Conservation (phyloP, 106 monocot genomes). For the Dioscorea dumetorum region DNA sequence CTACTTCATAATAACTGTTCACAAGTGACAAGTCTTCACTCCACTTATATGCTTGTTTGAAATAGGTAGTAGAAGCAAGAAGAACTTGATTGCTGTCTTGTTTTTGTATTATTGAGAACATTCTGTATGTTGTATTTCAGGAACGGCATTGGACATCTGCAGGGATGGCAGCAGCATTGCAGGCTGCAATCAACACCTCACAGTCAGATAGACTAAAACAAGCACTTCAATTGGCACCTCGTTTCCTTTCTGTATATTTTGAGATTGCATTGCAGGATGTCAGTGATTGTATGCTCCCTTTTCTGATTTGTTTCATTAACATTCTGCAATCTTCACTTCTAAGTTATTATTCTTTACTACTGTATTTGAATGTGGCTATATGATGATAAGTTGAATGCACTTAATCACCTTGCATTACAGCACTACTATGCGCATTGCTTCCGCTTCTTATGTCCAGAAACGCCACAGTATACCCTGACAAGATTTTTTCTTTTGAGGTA, state of each 20-base stretch:
- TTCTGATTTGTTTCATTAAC: background rate
- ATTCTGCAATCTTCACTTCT: background rate
- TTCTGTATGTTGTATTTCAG: conserved; percentile 29
- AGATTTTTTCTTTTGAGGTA: conserved; percentile 76
- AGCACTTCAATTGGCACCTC: conserved; percentile 67
- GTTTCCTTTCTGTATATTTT: conserved; percentile 69
- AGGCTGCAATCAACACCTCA: conserved; percentile 50
- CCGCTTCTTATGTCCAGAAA: conserved; percentile 90
- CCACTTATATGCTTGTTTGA: too few species aligned
- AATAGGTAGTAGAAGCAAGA: too few species aligned
- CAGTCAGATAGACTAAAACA: conserved; percentile 71
- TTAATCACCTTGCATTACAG: conserved; percentile 32
- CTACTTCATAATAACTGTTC: too few species aligned
- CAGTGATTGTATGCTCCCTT: conserved; percentile 69
- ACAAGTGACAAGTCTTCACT: too few species aligned
- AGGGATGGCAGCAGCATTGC: conserved; percentile 51
- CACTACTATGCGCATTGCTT: conserved; percentile 82
- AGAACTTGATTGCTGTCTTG: too few species aligned
- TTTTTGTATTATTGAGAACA: too few species aligned
- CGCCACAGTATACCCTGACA: conserved; percentile 82
- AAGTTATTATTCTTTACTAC: background rate
- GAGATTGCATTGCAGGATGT: conserved; percentile 56
- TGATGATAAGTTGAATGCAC: background rate
- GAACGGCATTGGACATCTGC: conserved; percentile 82
- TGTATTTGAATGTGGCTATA: background rate